These are phyloP conservation scores for Hericium coralloides DNA, from an alignment of 768 basidiomycete genomes.

Conservation along the genomic window DNA sequence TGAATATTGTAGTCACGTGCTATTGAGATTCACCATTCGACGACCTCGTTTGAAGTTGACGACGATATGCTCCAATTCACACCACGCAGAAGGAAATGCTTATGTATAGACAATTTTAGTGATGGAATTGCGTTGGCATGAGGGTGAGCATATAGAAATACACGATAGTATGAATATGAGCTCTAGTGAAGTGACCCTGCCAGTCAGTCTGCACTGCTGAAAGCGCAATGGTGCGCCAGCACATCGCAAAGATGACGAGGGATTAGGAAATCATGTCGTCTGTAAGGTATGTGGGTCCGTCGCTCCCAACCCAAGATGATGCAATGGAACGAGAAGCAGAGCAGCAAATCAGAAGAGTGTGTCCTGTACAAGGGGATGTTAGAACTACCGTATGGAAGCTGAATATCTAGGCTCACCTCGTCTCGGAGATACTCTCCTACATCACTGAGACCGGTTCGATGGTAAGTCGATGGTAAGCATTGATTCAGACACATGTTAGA, in stretches of 20 bases:
- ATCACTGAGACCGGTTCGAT: slow-evolving; percentile 45
- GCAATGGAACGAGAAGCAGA: not conserved
- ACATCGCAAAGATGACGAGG: not conserved
- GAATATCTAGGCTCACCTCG: slow-evolving; percentile 46
- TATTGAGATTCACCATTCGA: not conserved
- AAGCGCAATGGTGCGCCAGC: not conserved
- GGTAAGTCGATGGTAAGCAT: not conserved
- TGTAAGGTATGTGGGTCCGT: slow-evolving; percentile 1
- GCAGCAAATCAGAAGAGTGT: slow-evolving; percentile 51
- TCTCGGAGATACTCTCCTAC: slow-evolving; percentile 98
- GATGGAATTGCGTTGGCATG: not conserved
- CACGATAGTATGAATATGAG: not conserved
- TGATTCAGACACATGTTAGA: not conserved
- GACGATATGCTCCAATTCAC: not conserved
- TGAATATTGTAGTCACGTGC: not conserved
- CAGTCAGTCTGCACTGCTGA: not conserved
- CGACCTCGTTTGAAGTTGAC: not conserved
- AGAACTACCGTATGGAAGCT: not conserved
- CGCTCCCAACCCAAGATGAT: not conserved
- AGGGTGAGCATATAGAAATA: too few relatives aligned
- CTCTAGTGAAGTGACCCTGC: not conserved
- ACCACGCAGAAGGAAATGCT: not conserved
- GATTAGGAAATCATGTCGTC: not conserved
- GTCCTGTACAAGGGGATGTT: slow-evolving; percentile 39
- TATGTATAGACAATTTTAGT: not conserved